phyloP scores from a whole-genome alignment of 176 grass and related monocot species.

The Ananas comosus region DNA sequence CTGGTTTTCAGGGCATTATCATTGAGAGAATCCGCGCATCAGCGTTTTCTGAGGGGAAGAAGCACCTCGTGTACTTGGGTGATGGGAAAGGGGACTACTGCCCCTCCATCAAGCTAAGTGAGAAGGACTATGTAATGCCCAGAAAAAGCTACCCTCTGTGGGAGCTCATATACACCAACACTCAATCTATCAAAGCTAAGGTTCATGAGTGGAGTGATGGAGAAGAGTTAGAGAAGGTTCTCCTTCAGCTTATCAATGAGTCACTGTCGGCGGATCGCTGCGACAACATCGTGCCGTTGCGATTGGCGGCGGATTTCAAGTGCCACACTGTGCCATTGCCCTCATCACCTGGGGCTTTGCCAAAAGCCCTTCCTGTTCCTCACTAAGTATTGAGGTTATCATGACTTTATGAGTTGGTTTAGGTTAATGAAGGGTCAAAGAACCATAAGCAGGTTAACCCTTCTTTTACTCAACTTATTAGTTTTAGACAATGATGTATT shows the following conservation, averaged over 20 bases:
- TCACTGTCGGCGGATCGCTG: not conserved
- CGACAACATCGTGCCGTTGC: not conserved
- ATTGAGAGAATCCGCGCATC: constrained; percentile 44
- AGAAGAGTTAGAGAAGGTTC: constrained; percentile 43
- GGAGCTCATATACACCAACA: constrained; percentile 44
- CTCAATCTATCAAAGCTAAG: constrained; percentile 24
- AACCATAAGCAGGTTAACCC: too few species aligned
- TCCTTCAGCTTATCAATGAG: constrained; percentile 37
- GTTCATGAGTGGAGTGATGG: constrained; percentile 45
- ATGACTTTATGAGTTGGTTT: too few species aligned
- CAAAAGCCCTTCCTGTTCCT: too few species aligned
- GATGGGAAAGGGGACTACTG: constrained; percentile 88
- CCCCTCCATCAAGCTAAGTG: constrained; percentile 44
- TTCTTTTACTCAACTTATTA: too few species aligned
- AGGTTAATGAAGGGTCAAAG: too few species aligned
- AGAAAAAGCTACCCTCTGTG: constrained; percentile 58
- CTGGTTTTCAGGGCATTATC: constrained; percentile 35
- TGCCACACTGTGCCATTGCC: too few species aligned
- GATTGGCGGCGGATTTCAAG: too few species aligned
- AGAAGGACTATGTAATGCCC: constrained; percentile 60
- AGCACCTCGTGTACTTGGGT: constrained; percentile 55
- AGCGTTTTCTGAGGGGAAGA: constrained; percentile 6
- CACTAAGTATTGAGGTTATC: too few species aligned
- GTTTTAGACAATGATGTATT: too few species aligned
- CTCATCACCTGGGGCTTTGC: too few species aligned